A percentile compares a stretch with the other conserved stretches of the same genome.
Conservation (phyloP, 2,329 filamentous ascomycete species). For the Diaporthe longicolla region DNA sequence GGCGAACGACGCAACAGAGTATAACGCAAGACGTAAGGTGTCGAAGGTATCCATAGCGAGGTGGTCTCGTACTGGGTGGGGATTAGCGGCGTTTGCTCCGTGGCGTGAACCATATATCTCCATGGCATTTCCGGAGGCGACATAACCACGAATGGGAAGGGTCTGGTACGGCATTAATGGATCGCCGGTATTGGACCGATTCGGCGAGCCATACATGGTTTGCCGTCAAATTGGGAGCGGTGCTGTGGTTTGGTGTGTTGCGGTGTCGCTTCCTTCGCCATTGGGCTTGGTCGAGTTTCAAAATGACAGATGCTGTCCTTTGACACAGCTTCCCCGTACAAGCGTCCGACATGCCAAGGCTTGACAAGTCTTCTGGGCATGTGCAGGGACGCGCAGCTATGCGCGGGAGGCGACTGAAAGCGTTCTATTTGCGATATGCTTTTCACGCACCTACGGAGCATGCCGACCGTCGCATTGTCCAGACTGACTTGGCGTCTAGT, state of each 20-base stretch:
- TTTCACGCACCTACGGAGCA: slow-evolving; percentile 13
- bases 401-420: background rate
- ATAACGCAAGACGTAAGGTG: background rate
- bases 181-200: slow-evolving; percentile 23
- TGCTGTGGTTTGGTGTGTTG: slow-evolving; percentile 7
- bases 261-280: slow-evolving; percentile 7
- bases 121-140: slow-evolving; percentile 31
- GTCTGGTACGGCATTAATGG: slow-evolving; percentile 26
- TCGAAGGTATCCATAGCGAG: no score
- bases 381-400: slow-evolving; percentile 17
- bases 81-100: slow-evolving; percentile 3
- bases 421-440: slow-evolving; percentile 4
- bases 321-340: slow-evolving; percentile 25
- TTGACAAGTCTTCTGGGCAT: slow-evolving; percentile 33
- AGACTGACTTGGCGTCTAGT: slow-evolving; percentile 18
- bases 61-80: background rate
- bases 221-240: slow-evolving; percentile 15
- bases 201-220: slow-evolving; percentile 14
- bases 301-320: slow-evolving; percentile 10
- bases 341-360: slow-evolving; percentile 37
- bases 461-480: slow-evolving; percentile 27
- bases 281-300: slow-evolving; percentile 35
- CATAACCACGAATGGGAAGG: slow-evolving; percentile 15
- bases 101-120: slow-evolving; percentile 25
- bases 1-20: background rate